These are phyloP conservation scores for Pseudogymnoascus sp. DNA, from an alignment of 2,329 filamentous ascomycete species.

Conservation along the genomic window DNA sequence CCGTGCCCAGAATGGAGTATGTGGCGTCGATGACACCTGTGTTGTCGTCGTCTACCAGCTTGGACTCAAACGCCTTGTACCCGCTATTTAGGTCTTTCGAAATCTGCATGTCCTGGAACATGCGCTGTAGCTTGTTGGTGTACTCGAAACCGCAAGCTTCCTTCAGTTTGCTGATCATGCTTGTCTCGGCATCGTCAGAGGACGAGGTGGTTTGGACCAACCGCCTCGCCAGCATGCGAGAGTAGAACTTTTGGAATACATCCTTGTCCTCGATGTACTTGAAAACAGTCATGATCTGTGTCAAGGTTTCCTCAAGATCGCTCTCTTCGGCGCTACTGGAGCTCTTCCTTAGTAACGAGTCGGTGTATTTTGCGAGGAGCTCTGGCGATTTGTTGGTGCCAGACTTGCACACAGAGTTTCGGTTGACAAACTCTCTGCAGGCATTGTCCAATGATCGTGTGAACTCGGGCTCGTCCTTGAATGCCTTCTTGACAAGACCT, in stretches of 20 bases:
- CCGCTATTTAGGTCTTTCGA: conserved; percentile 91
- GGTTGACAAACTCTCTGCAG: conserved; percentile 95
- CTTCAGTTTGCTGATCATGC: conserved; percentile 99
- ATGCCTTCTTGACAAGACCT: conserved; percentile 81
- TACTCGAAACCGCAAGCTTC: conserved; percentile 98
- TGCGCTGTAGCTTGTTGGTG: conserved; percentile 97
- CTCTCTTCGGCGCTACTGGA: conserved; percentile 88
- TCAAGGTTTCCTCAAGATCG: conserved; percentile 80
- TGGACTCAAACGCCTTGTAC: conserved; percentile 71
- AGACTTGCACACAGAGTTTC: conserved; percentile 90
- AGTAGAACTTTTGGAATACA: conserved; percentile 99
- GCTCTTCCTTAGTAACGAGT: conserved; percentile 86
- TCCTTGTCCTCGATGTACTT: conserved; percentile 99
- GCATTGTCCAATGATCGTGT: conserved; percentile 94
- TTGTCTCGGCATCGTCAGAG: conserved; percentile 94
- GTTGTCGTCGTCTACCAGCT: conserved; percentile 52
- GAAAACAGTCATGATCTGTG: conserved; percentile 98
- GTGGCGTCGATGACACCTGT: conserved; percentile 70
- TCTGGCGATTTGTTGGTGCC: conserved; percentile 93
- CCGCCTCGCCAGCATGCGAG: conserved; percentile 88
- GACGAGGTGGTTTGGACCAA: conserved; percentile 92
- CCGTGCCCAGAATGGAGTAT: conserved; percentile 89
- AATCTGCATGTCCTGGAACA: conserved; percentile 99
- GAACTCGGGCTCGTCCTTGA: conserved; percentile 93
- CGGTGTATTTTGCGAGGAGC: conserved; percentile 88